These are phyloP conservation scores for Moricandia moricandioides DNA, from an alignment of 345 rosid species.

Conservation along the genomic window DNA sequence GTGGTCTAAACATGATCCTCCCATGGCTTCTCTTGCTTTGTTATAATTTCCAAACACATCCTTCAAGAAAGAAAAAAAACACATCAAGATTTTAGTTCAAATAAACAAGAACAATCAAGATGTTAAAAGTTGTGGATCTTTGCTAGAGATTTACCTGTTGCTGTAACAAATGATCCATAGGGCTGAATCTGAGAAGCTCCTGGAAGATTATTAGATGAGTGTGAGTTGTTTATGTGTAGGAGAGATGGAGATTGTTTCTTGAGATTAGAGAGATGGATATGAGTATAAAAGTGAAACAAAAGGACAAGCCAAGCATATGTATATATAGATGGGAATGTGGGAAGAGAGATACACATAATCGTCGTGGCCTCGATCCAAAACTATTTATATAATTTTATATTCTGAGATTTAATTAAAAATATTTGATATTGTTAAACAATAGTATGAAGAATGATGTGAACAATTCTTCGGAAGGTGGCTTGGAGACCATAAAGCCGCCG, in stretches of 20 bases:
- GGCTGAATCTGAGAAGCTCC: conserved; percentile 16
- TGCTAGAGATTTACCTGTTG: conserved; percentile 24
- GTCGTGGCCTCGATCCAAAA: conserved; percentile 14
- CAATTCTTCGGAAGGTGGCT: conserved; percentile 26
- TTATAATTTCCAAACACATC: conserved; percentile 30
- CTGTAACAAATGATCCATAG: conserved; percentile 34
- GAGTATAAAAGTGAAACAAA: conserved; percentile 23
- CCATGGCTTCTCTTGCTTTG: conserved; percentile 34
- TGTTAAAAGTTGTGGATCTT: conserved; percentile 2
- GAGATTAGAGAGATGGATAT: conserved; percentile 18
- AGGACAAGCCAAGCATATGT: conserved; percentile 34
- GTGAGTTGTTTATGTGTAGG: background rate
- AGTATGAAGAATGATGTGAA: conserved; percentile 11
- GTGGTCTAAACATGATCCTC: conserved; percentile 26
- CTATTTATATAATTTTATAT: background rate
- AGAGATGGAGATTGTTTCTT: conserved; percentile 22
- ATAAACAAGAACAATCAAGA: conserved; percentile 1
- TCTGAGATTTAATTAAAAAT: conserved; percentile 1
- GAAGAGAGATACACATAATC: conserved; percentile 2
- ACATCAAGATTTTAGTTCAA: conserved; percentile 15
- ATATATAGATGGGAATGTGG: conserved; percentile 29
- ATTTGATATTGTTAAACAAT: background rate
- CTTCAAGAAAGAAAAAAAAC: conserved; percentile 1
- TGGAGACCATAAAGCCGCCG: conserved; percentile 33
- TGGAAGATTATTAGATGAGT: conserved; percentile 17